Conservation (phyloP, 331 rosid species). For the Quercus tomentella region DNA sequence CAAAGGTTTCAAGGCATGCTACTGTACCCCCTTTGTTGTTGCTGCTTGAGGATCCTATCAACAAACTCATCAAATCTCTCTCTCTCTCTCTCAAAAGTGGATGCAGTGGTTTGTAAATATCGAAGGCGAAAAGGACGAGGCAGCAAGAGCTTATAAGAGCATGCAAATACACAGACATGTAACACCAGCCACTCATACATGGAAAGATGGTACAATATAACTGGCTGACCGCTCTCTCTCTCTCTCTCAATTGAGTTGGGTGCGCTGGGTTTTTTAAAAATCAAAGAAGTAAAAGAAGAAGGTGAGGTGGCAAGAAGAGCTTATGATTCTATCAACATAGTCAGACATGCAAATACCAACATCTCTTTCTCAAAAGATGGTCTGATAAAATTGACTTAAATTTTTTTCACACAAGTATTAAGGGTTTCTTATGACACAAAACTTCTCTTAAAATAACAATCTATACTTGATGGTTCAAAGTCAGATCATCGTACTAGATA, state of each 20-base stretch:
- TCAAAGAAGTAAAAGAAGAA: neutral
- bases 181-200: slow-evolving; percentile 2
- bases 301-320: neutral
- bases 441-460: neutral
- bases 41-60: slow-evolving; percentile 4
- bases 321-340: neutral
- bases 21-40: slow-evolving; percentile 24
- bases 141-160: slow-evolving; percentile 4
- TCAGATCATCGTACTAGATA: neutral
- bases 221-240: neutral
- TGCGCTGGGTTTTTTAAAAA: neutral
- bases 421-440: neutral
- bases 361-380: neutral
- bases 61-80: slow-evolving; percentile 8
- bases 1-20: neutral
- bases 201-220: slow-evolving; percentile 17
- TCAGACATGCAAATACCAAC: neutral
- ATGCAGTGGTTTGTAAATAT: neutral
- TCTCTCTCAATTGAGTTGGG: neutral
- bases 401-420: neutral
- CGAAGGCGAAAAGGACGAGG: slow-evolving; percentile 14
- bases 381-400: neutral
- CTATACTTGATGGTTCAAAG: neutral
- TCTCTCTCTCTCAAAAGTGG: neutral
- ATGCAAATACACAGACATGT: slow-evolving; percentile 1